Evolutionary conservation across 768 basidiomycete genomes (phyloP).

Genomic region (Agaricus subrufescens): DNA sequence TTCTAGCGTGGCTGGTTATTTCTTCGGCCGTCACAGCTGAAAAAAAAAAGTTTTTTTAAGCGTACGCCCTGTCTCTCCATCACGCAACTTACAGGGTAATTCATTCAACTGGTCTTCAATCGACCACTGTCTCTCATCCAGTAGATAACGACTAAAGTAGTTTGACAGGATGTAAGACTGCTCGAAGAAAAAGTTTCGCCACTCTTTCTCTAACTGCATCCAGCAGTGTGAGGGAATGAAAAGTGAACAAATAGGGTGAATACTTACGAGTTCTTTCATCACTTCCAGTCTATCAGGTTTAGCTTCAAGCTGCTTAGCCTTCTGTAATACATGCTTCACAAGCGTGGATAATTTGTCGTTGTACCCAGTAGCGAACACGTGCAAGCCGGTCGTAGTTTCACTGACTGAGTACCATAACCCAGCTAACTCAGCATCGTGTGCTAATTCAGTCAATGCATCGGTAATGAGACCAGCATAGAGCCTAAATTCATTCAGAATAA

Average conservation of each 20-base stretch:
- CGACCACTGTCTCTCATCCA: constrained; percentile 72
- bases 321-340: constrained; percentile 64
- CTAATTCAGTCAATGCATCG: constrained; percentile 85
- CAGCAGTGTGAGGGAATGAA: constrained; percentile 2
- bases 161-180: constrained; percentile 80
- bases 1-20: constrained; percentile 53
- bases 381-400: constrained; percentile 60
- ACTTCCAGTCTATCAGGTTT: constrained; percentile 71
- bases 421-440: constrained; percentile 91
- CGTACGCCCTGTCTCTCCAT: not conserved
- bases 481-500: constrained; percentile 29
- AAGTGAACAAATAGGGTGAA: not conserved
- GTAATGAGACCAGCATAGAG: constrained; percentile 81
- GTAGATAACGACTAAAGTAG: constrained; percentile 66
- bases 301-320: constrained; percentile 58
- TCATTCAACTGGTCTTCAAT: constrained; percentile 72
- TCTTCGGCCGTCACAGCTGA: constrained; percentile 71
- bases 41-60: constrained; percentile 6
- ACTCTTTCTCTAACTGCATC: constrained; percentile 66
- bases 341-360: constrained; percentile 87
- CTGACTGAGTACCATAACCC: constrained; percentile 74
- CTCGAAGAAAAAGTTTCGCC: constrained; percentile 83
- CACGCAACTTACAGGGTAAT: constrained; percentile 55
- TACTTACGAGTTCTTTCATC: constrained; percentile 74
- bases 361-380: constrained; percentile 73